These are phyloP conservation scores for Orbilia brochopaga DNA, from an alignment of 2,329 filamentous ascomycete species.

Conservation along the genomic window DNA sequence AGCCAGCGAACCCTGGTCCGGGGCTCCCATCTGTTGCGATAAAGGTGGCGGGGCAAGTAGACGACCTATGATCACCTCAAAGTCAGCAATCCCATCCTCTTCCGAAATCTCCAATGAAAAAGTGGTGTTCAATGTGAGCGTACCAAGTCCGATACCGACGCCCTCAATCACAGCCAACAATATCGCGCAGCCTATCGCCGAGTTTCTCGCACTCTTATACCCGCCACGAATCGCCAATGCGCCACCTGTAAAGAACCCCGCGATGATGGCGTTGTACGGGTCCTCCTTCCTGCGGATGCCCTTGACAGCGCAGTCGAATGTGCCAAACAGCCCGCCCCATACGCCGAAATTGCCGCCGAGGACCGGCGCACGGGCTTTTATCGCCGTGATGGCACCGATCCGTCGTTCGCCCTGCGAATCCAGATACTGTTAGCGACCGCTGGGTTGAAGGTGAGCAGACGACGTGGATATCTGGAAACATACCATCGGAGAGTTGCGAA, in stretches of 20 bases:
- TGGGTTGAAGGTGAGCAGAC: neutral
- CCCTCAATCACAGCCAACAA: conserved; percentile 95
- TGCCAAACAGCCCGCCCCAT: conserved; percentile 95
- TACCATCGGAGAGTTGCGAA: conserved; percentile 73
- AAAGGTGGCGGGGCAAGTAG: conserved; percentile 44
- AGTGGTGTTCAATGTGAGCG: neutral
- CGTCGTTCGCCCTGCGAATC: conserved; percentile 79
- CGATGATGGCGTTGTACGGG: conserved; percentile 96
- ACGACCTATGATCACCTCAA: conserved; percentile 18
- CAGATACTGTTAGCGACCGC: neutral
- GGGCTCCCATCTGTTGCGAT: conserved; percentile 35
- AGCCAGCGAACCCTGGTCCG: conserved; percentile 41
- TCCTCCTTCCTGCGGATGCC: conserved; percentile 95
- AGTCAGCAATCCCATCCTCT: conserved; percentile 3
- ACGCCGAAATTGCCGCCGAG: conserved; percentile 97
- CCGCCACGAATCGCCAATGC: conserved; percentile 90
- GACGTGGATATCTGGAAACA: conserved; percentile 6
- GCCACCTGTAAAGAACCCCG: conserved; percentile 94
- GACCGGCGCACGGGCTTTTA: conserved; percentile 95
- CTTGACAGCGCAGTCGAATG: conserved; percentile 96
- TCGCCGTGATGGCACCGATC: conserved; percentile 93
- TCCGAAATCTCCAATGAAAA: neutral
- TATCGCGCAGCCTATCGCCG: conserved; percentile 93
- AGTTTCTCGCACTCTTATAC: conserved; percentile 88
- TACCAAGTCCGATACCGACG: conserved; percentile 64